Evolutionary conservation across 371 early-diverging fungal species (phyloP), one percentile per base, ranked within the genome.

Genomic region (Phascolomyces articulosus): DNA sequence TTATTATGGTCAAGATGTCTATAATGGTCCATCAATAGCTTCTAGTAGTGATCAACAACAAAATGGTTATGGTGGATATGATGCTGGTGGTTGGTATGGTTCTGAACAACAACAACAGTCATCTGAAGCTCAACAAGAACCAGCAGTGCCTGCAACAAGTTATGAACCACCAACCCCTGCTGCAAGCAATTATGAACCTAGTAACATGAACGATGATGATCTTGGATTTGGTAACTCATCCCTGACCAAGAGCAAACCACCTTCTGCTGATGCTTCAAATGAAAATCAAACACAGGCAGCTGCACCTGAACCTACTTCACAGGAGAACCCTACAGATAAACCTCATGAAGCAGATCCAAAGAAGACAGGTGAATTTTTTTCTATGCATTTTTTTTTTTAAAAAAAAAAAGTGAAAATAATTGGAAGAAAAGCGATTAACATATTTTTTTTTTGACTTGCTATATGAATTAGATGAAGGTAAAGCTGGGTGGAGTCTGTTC

Each of bases 191-290:
- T 48, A 57, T 15, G 28, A 40, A 27, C 31, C 48, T 16, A 48
- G 34, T 47, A 44, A 63, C 29, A 20, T 34, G 13, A 18, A 74
- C 2, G 77, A 75, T 16, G 80, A 81, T 58, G 85, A 82, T 63
- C 71, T 87, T 47, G 87, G 87, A n/a, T 78, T 87, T 28, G 85
- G 87, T 26, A 87, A 87, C 41, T 74, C 70, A 18, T 55, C 77
- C 2, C 54, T 65, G 13, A 80, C 69, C 28, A 63, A 68, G 40
- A 41, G 67, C 40, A 67, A 66, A 20, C 38, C 73, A 20, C 56
- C 64, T 11, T 29, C 63, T 34, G 29, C 56, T 23, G 60, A 67
- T 13, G 53, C 38, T 9, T 49, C 40, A 31, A 67, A 65, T 47
- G 41, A 48, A 28, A 31, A 44, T 47, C 53, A 47, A 18, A 21